phyloP scores from a whole-genome alignment of 2,329 filamentous ascomycete genomes.

The Colletotrichum godetiae region DNA sequence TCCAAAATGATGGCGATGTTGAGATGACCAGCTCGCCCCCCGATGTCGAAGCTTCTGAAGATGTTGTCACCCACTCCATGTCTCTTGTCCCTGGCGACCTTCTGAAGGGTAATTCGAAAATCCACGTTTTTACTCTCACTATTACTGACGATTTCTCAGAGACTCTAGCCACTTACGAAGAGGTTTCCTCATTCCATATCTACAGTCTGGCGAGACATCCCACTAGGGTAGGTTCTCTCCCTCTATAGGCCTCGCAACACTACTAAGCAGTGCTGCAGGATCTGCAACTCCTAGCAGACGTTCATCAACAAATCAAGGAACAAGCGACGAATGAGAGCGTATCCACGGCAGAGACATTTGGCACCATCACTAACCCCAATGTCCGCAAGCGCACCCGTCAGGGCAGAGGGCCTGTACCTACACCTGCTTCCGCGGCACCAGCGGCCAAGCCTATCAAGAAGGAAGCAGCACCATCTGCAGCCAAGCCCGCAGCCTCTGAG shows the following conservation, averaged over 20 bases:
- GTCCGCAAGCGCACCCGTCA: constrained; percentile 65
- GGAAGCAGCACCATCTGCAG: constrained; percentile 42
- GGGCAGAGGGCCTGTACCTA: constrained; percentile 41
- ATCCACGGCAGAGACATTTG: constrained; percentile 71
- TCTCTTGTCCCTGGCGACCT: constrained; percentile 79
- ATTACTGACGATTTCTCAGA: constrained; percentile 57
- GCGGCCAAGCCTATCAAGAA: constrained; percentile 44
- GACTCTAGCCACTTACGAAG: constrained; percentile 74
- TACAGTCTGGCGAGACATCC: constrained; percentile 84
- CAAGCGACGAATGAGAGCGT: constrained; percentile 70
- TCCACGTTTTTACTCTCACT: too few species aligned
- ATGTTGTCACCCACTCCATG: constrained; percentile 67
- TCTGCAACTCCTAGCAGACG: constrained; percentile 77
- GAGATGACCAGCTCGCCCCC: constrained; percentile 76
- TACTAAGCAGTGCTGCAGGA: constrained; percentile 52
- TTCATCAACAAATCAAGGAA: constrained; percentile 70
- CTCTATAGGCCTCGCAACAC: neutral
- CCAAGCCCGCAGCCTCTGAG: constrained; percentile 37
- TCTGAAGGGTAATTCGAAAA: constrained; percentile 66
- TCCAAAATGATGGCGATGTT: constrained; percentile 69
- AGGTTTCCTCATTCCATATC: constrained; percentile 83
- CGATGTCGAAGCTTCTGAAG: constrained; percentile 62
- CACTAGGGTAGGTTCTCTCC: constrained; percentile 63
- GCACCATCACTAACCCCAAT: constrained; percentile 79
- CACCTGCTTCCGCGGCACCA: constrained; percentile 39